Conservation (phyloP, 2,329 filamentous ascomycete genomes). For the Lasiodiplodia sp. region DNA sequence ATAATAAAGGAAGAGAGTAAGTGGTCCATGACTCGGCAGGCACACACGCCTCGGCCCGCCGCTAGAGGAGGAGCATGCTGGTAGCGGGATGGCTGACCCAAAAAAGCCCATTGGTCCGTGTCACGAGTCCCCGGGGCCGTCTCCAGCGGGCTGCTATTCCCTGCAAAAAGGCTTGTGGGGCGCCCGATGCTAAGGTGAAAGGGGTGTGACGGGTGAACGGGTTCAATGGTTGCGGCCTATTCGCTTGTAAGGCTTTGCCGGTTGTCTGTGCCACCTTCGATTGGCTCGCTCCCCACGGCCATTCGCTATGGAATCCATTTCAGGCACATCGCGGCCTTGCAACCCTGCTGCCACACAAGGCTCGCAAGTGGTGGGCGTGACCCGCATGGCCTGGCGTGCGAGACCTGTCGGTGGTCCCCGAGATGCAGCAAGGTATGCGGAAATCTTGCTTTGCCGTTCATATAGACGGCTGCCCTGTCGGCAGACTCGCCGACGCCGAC, state of each 20-base stretch:
- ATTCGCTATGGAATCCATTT: neutral
- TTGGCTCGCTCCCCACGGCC: neutral
- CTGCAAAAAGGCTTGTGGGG: slow-evolving; percentile 7
- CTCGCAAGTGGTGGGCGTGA: neutral
- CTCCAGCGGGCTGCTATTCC: slow-evolving; percentile 11
- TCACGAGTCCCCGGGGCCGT: slow-evolving; percentile 1
- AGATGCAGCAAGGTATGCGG: slow-evolving; percentile 21
- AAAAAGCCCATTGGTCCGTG: slow-evolving; percentile 14
- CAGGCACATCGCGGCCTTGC: slow-evolving; percentile 5
- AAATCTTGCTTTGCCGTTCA: slow-evolving; percentile 24
- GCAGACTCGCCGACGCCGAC: neutral
- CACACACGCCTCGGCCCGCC: slow-evolving; percentile 27
- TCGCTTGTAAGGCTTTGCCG: slow-evolving; percentile 21
- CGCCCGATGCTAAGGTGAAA: slow-evolving; percentile 19
- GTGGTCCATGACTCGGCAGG: slow-evolving; percentile 22
- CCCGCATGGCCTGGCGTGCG: neutral
- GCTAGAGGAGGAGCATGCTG: slow-evolving; percentile 13
- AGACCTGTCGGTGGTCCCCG: slow-evolving; percentile 16
- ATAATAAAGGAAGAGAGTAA: slow-evolving; percentile 13
- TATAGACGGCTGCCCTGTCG: slow-evolving; percentile 12
- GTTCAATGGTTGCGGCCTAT: neutral
- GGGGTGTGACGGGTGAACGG: slow-evolving; percentile 12
- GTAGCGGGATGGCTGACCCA: slow-evolving; percentile 6
- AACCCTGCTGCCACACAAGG: slow-evolving; percentile 11
- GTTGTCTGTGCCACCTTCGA: neutral